Evolutionary conservation across 1,284 basidiomycete species (phyloP).

Genomic region (Pseudozyma sp.): DNA sequence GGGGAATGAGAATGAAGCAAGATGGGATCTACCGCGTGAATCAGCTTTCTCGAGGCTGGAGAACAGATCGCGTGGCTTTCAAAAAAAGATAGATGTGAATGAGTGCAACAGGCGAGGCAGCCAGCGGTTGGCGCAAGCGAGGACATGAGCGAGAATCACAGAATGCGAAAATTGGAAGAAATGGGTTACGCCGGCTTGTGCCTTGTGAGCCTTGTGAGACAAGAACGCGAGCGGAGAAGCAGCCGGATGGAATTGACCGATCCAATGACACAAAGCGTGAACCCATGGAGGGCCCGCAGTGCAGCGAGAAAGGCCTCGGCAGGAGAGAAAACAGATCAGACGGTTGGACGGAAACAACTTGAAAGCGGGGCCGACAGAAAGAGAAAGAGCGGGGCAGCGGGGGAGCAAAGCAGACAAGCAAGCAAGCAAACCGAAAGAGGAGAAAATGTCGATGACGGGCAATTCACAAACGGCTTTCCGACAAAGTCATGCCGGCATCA

Average conservation of each 20-base stretch:
- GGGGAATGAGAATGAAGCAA: neutral
- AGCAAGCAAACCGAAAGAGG: no score
- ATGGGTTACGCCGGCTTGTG: neutral
- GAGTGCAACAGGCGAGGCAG: no score
- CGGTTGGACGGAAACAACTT: neutral
- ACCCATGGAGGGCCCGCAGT: neutral
- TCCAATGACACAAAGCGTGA: neutral
- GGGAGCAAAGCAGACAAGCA: neutral
- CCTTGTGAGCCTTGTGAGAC: no score
- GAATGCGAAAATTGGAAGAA: neutral
- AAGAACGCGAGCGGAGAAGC: neutral
- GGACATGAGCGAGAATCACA: neutral
- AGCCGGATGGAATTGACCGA: constrained; percentile 1
- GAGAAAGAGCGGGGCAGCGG: neutral
- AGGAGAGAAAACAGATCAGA: neutral
- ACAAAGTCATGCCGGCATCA: no score
- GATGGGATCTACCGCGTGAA: neutral
- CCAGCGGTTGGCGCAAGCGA: no score
- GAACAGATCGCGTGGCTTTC: neutral
- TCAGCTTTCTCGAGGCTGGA: neutral
- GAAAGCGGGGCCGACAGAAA: neutral
- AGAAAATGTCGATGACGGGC: no score
- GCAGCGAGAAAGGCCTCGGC: neutral
- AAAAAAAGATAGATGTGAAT: neutral
- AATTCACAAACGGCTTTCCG: no score